phyloP scores from a whole-genome alignment of 352 stramenopile species.

The Plasmopara viticola region DNA sequence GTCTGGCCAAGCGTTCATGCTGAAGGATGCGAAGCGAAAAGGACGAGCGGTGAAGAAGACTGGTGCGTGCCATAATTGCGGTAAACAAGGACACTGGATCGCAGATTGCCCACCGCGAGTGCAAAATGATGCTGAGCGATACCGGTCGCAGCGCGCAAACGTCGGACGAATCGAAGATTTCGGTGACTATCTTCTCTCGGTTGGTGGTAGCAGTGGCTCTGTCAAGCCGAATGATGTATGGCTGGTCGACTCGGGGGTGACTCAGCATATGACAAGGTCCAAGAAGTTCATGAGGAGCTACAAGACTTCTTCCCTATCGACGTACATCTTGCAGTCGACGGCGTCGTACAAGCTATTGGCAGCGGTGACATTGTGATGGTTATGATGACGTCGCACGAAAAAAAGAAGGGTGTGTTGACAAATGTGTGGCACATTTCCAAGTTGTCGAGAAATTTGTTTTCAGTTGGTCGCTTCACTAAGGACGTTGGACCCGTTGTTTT shows the following conservation, averaged over 20 bases:
- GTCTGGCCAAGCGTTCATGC: too few species aligned
- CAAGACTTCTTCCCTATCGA: background rate
- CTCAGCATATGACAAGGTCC: background rate
- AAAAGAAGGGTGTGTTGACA: background rate
- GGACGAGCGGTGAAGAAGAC: too few species aligned
- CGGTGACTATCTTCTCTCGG: background rate
- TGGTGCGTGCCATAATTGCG: too few species aligned
- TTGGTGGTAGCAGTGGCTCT: background rate
- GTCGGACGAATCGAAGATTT: background rate
- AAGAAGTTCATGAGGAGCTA: background rate
- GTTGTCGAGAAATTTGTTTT: background rate
- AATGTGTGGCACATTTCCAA: background rate
- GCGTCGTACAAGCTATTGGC: background rate
- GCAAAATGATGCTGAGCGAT: background rate
- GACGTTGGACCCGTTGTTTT: background rate
- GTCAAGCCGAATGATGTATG: background rate
- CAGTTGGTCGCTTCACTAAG: background rate
- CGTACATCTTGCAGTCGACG: background rate
- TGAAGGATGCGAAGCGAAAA: too few species aligned
- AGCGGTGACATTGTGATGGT: background rate
- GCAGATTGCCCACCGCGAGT: background rate
- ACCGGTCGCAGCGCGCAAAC: background rate
- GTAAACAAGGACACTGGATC: background rate
- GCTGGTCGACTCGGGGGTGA: background rate
- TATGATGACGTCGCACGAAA: background rate